Evolutionary conservation across 257 asterid genomes (phyloP).

Genomic region (Sherardia arvensis): DNA sequence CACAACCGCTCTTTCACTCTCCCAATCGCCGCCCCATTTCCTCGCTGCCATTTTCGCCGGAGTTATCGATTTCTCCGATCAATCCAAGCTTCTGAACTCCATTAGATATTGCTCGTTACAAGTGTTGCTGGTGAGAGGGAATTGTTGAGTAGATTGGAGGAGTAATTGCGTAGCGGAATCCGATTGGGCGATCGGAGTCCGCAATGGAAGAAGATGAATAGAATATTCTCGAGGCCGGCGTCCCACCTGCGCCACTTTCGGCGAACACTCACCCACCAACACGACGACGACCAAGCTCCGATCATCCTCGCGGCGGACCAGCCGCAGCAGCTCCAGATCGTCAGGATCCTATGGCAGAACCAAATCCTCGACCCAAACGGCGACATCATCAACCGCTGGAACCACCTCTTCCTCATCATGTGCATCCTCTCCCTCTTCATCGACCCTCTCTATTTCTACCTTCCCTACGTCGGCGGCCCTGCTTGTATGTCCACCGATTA

Average conservation of each 20-base stretch:
- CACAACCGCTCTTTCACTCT: not conserved
- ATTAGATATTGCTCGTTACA: too few relatives aligned
- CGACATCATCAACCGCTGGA: conserved; percentile 78
- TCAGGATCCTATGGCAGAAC: conserved; percentile 54
- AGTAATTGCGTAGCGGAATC: conserved; percentile 25
- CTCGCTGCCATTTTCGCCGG: not conserved
- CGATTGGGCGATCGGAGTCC: conserved; percentile 47
- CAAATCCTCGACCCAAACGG: conserved; percentile 86
- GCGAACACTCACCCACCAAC: conserved; percentile 32
- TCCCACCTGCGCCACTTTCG: conserved; percentile 75
- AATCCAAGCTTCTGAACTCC: not conserved
- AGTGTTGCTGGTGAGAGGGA: not conserved
- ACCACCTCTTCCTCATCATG: conserved; percentile 61
- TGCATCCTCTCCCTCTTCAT: conserved; percentile 69
- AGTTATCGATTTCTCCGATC: not conserved
- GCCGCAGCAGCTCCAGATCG: conserved; percentile 46
- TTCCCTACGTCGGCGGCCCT: conserved; percentile 47
- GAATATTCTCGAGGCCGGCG: conserved; percentile 61
- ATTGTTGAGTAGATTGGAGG: not conserved
- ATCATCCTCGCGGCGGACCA: conserved; percentile 25
- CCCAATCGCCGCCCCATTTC: not conserved
- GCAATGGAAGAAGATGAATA: conserved; percentile 98
- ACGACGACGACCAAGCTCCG: conserved; percentile 2
- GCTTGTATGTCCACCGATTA: conserved; percentile 67
- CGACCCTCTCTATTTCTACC: conserved; percentile 80